A percentile compares a stretch with the other conserved stretches of the same genome.
phyloP scores from a whole-genome alignment of 352 stramenopile species.

The Nothophytophthora sp. region DNA sequence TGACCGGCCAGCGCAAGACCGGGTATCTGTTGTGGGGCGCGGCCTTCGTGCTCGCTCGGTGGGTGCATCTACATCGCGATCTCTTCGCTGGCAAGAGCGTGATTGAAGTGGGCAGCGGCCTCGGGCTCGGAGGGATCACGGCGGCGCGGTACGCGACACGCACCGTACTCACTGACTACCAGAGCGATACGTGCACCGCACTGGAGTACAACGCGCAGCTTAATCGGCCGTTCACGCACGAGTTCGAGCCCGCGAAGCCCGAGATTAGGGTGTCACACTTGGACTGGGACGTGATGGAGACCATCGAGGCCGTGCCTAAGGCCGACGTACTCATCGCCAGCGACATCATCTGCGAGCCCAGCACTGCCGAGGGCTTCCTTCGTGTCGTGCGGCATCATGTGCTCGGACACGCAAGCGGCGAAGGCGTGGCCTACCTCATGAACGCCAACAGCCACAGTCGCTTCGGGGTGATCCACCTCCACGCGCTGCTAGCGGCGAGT shows the following conservation, averaged over 20 bases:
- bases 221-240: constrained; percentile 74
- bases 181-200: constrained; percentile 75
- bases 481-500: constrained; percentile 57
- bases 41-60: constrained; percentile 77
- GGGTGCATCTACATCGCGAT: constrained; percentile 79
- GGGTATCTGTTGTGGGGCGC: constrained; percentile 86
- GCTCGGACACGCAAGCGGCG: constrained; percentile 25
- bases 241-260: constrained; percentile 51
- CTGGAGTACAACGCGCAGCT: constrained; percentile 82
- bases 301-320: constrained; percentile 51
- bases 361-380: constrained; percentile 85
- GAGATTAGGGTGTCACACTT: constrained; percentile 58
- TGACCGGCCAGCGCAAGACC: constrained; percentile 87
- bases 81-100: constrained; percentile 71
- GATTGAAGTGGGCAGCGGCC: constrained; percentile 82
- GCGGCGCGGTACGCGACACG: constrained; percentile 61
- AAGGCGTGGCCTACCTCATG: constrained; percentile 84
- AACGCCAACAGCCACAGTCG: constrained; percentile 88
- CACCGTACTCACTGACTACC: constrained; percentile 83
- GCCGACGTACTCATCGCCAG: constrained; percentile 85
- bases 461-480: constrained; percentile 78
- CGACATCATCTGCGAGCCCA: constrained; percentile 89
- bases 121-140: constrained; percentile 80
- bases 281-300: constrained; percentile 80
- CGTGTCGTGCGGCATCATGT: constrained; percentile 73